Conservation (phyloP, 805 yeast species). For the Ogataea dorogensis region DNA sequence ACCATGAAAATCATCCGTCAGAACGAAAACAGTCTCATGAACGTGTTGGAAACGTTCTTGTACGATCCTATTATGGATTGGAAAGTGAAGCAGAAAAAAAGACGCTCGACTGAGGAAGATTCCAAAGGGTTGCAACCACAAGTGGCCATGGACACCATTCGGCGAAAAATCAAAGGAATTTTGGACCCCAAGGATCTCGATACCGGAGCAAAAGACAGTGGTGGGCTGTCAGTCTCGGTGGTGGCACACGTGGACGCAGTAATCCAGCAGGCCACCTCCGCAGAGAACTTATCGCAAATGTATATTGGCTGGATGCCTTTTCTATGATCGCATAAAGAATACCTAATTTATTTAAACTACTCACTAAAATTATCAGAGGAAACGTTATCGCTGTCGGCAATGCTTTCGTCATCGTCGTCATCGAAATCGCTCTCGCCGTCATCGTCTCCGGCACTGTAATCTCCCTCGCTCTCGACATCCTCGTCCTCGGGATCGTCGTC, state of each 20-base stretch:
- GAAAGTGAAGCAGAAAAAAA: conserved; percentile 41
- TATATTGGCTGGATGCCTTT: conserved; percentile 92
- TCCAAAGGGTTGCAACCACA: conserved; percentile 48
- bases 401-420: conserved; percentile 25
- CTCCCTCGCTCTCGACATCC: conserved; percentile 38
- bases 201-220: conserved; percentile 36
- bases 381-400: conserved; percentile 30
- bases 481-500: conserved; percentile 63
- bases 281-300: conserved; percentile 75
- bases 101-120: conserved; percentile 28
- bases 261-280: conserved; percentile 76
- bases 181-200: conserved; percentile 59
- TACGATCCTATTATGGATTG: conserved; percentile 91
- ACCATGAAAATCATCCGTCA: conserved; percentile 68
- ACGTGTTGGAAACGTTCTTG: conserved; percentile 85
- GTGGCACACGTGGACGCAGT: conserved; percentile 90
- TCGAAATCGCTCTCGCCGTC: conserved; percentile 26
- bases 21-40: conserved; percentile 83
- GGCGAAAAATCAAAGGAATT: conserved; percentile 82
- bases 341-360: conserved; percentile 10
- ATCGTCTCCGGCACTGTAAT: conserved; percentile 26
- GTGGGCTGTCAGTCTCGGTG: conserved; percentile 80
- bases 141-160: conserved; percentile 65
- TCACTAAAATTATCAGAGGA: conserved; percentile 35
- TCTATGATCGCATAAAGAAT: conserved; percentile 38